These are phyloP conservation scores for Neonectria hederae DNA, from an alignment of 2,329 filamentous ascomycete species.

Conservation along the genomic window DNA sequence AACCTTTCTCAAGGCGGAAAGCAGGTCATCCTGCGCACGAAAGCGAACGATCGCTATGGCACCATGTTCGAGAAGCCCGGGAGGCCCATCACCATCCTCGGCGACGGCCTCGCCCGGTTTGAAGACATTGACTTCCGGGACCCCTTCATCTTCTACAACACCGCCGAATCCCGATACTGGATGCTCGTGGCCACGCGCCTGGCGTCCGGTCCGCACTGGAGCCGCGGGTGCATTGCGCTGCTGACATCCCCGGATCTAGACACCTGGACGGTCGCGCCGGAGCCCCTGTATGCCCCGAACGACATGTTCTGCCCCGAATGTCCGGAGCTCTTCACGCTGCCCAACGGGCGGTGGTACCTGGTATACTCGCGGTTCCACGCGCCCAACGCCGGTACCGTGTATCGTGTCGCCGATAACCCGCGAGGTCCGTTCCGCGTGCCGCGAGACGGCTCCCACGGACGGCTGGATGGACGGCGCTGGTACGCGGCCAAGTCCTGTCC, in stretches of 20 bases:
- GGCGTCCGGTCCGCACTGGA: constrained; percentile 45
- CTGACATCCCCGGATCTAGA: constrained; percentile 48
- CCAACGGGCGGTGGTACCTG: constrained; percentile 50
- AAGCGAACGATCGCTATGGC: constrained; percentile 41
- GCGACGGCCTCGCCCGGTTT: constrained; percentile 35
- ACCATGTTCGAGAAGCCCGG: constrained; percentile 38
- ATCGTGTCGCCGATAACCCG: constrained; percentile 47
- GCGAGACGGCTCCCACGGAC: constrained; percentile 46
- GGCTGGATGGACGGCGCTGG: constrained; percentile 49
- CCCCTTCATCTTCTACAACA: constrained; percentile 48
- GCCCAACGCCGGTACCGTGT: constrained; percentile 49
- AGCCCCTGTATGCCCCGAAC: constrained; percentile 47
- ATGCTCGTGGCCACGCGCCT: constrained; percentile 51
- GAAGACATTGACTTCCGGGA: constrained; percentile 51
- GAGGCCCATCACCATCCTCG: constrained; percentile 37
- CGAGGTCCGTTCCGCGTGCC: constrained; percentile 49
- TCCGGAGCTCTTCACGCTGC: constrained; percentile 48
- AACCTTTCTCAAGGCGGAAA: constrained; percentile 43
- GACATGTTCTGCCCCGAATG: constrained; percentile 50
- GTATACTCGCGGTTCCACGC: constrained; percentile 47
- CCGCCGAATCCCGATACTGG: constrained; percentile 44
- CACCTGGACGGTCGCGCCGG: constrained; percentile 42
- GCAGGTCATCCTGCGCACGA: constrained; percentile 46
- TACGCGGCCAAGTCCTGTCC: constrained; percentile 51
- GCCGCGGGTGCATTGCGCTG: constrained; percentile 49